Percentiles rank a stretch among this genome's conserved stretches.
These are phyloP conservation scores for Aspergillus sp. DNA, from an alignment of 2,329 filamentous ascomycete genomes.

Conservation along the genomic window DNA sequence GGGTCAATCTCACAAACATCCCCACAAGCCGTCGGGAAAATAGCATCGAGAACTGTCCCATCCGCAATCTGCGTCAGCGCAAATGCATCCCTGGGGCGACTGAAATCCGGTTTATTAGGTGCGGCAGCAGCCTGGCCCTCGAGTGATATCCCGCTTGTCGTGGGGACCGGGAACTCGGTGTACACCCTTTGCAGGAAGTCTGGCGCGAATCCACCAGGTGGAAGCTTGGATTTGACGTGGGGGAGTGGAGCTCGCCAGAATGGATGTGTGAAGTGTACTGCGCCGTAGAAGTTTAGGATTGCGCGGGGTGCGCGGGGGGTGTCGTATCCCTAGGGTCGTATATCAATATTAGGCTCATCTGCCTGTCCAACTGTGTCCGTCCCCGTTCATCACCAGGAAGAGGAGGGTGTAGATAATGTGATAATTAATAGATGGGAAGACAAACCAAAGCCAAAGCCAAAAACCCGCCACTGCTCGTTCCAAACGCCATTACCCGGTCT, in stretches of 20 bases:
- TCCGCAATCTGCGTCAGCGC: constrained; percentile 44
- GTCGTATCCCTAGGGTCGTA: constrained; percentile 34
- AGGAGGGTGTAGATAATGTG: not conserved
- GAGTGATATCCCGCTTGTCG: constrained; percentile 40
- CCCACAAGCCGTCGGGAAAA: constrained; percentile 26
- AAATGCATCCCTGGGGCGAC: constrained; percentile 39
- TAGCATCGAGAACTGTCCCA: constrained; percentile 37
- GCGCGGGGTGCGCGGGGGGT: constrained; percentile 36
- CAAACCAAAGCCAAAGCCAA: constrained; percentile 46
- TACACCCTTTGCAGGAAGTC: constrained; percentile 40
- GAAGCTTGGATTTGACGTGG: constrained; percentile 29
- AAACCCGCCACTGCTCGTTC: constrained; percentile 46
- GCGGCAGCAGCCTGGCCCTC: constrained; percentile 35
- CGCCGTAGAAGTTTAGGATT: constrained; percentile 46
- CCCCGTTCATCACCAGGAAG: no score
- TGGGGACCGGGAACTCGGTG: constrained; percentile 37
- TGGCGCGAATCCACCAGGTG: constrained; percentile 16
- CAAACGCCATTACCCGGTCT: constrained; percentile 44
- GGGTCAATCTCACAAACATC: constrained; percentile 34
- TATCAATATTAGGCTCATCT: not conserved
- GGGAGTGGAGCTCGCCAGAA: constrained; percentile 39
- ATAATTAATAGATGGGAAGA: not conserved
- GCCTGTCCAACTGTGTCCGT: no score
- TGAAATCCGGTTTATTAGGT: constrained; percentile 35
- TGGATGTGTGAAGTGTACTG: constrained; percentile 38